Conservation (phyloP, 2,329 filamentous ascomycete genomes). For the Phaeosphaeria sp. region DNA sequence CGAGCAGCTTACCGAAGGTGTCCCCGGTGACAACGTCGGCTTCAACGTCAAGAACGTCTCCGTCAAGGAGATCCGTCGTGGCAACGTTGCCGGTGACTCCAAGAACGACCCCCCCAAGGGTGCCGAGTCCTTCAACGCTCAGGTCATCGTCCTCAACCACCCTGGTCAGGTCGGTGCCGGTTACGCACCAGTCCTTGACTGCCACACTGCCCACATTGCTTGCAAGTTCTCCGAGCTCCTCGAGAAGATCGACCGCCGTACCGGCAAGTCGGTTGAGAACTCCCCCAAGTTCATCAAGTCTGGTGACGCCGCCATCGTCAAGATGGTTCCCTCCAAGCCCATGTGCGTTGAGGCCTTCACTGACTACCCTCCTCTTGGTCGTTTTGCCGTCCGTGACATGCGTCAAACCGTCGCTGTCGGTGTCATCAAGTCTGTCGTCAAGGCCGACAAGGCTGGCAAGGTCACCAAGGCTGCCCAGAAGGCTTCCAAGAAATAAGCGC, state of each 20-base stretch:
- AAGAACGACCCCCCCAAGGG: conserved; percentile 97
- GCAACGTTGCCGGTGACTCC: conserved; percentile 99
- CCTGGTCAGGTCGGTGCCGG: conserved; percentile 98
- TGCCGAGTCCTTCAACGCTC: conserved; percentile 95
- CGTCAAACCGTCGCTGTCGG: conserved; percentile 80
- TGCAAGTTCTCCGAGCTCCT: conserved; percentile 99
- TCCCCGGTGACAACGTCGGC: conserved; percentile 99
- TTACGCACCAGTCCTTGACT: conserved; percentile 98
- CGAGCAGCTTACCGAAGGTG: conserved; percentile 95
- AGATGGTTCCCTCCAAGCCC: conserved; percentile 99
- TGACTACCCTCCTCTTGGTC: conserved; percentile 98
- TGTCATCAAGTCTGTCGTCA: conserved; percentile 79
- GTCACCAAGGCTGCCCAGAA: conserved; percentile 58
- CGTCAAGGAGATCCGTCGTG: conserved; percentile 99
- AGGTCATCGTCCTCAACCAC: conserved; percentile 99
- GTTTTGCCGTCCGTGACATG: conserved; percentile 99
- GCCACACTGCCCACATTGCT: conserved; percentile 99
- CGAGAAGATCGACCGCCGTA: conserved; percentile 99
- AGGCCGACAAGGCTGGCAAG: conserved; percentile 59
- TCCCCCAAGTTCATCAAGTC: conserved; percentile 99
- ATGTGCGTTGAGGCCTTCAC: conserved; percentile 99
- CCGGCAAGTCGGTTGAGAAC: conserved; percentile 93
- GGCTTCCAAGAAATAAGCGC: conserved; percentile 52
- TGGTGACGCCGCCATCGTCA: conserved; percentile 99
- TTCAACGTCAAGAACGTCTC: conserved; percentile 99